These are phyloP conservation scores for Ensete glaucum DNA, from an alignment of 176 grass and related monocot genomes.

Conservation along the genomic window DNA sequence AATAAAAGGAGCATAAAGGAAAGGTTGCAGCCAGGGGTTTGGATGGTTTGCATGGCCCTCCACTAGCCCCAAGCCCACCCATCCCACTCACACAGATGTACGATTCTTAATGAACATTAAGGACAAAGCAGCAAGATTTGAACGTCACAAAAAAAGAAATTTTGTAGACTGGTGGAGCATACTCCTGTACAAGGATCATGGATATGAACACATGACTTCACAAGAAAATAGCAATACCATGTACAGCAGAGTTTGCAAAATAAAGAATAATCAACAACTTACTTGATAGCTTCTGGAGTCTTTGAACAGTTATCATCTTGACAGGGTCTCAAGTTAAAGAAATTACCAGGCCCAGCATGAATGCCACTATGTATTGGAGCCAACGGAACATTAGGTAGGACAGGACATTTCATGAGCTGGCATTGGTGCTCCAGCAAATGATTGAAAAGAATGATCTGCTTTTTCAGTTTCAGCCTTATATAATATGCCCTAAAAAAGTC, in stretches of 20 bases:
- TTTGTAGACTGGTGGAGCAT: background rate
- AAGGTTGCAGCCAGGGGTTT: too few relatives aligned
- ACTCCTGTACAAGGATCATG: background rate
- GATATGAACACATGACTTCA: too few relatives aligned
- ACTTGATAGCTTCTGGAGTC: background rate
- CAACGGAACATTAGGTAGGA: constrained; percentile 57
- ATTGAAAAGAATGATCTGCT: constrained; percentile 91
- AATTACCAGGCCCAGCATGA: constrained; percentile 76
- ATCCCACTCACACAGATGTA: too few relatives aligned
- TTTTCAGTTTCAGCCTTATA: constrained; percentile 95
- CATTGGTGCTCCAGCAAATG: constrained; percentile 84
- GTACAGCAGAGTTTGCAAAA: background rate
- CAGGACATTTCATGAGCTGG: constrained; percentile 83
- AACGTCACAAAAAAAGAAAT: too few relatives aligned
- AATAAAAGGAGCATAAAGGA: too few relatives aligned
- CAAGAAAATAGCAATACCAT: background rate
- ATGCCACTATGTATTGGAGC: constrained; percentile 79
- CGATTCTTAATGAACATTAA: too few relatives aligned
- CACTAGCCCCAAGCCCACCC: too few relatives aligned
- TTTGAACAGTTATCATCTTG: background rate
- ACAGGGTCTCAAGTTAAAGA: background rate
- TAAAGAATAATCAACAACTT: background rate
- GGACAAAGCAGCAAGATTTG: too few relatives aligned
- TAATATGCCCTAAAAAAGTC: constrained; percentile 96
- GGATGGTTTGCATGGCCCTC: too few relatives aligned